Evolutionary conservation across 441 rosid species (phyloP), one percentile per base, ranked within the genome.

Genomic region (Pelargonium fulgidum): DNA sequence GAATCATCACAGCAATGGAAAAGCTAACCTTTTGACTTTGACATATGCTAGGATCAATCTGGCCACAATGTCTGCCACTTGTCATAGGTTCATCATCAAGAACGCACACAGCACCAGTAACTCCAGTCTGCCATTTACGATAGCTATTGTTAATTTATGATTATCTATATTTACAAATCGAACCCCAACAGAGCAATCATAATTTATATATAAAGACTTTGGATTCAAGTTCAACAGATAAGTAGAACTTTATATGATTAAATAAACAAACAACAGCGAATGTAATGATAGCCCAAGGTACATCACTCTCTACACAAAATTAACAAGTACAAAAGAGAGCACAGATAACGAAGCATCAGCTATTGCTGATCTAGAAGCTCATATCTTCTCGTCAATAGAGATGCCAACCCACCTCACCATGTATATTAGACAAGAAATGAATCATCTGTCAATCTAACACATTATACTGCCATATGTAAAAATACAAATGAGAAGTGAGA

Each of bases 81-180:
- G 91, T 83, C 69, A 93, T 84, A 4, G 98, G 98, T 76, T 93
- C 99, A 70, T 96, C 99, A 58, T 96, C 99, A 76, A 96, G 97
- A 76, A 96, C 83, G 77, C 99, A 93, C 65, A 93, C 76, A 73
- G 97, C 87, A 78, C 96, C 98, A 20, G 82, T 62, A 76, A 93
- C 78, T 76, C 93, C 97, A 26, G 97, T 91, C 97, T 96, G 88
- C 76, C 68, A 82, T 76, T 17, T 75, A 66, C n/a, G 65, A 65
- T 50, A 66, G 64, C 65, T 70, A 69, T 76, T 66, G 70, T 39
- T 66, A 63, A 17, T 50, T 65, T 65, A 16, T 64, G 7, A 29
- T 6, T 16, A 13, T 62, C 13, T 8, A 13, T 62, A 58, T 20
- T 20, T 58, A 20, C 33, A 58, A 58, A 9, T 6, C 20, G 3